Evolutionary conservation across 306 rosid genomes (phyloP), one percentile per base, ranked within the genome.

Genomic region (Ziziphus jujuba): DNA sequence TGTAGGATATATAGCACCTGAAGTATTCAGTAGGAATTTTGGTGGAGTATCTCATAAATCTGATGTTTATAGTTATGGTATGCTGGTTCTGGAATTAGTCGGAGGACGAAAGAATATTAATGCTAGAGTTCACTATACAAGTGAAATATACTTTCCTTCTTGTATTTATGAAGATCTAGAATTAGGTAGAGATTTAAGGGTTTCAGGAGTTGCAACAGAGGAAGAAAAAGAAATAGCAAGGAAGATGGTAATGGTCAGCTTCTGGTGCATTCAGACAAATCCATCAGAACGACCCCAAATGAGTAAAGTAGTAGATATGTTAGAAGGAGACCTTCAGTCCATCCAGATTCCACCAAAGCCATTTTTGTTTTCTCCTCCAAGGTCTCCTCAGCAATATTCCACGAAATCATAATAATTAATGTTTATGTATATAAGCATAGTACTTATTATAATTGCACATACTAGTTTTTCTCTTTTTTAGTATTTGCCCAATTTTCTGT

Each of bases 61-160:
- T 31, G 74, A 70, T 49, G 74, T 70, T 4, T 70, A 59, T 13
- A 70, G 74, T 24, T 58, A 70, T 2, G 67, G 67, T 1, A 70
- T 70, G 74, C 49, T 70, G 52, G 43, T 70, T 49, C 52, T 70
- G 0, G 67, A 59, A 22, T 47, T 70, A 67, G 31, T 49, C 49
- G 67, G 74, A 38, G 60, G 50, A 60, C 33, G 52, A 70, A 59
- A 53, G 16, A 16, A 48, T 31, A 3, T 50, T 21, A 5, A 49
- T 59, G 17, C 3, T 0, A 14, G 16, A 0, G 28, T 10, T 50
- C 67, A 9, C 16, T 25, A 11, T 49, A 49, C 67, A 3, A 59
- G 60, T 8, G 67, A 70, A 59, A 50, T 10, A 38, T 38, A 38
- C 3, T 70, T 69, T 20, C 52, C 74, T 1, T 13, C 33, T 16